Conservation (phyloP, 2,329 filamentous ascomycete genomes). For the Grosmannia serpens region DNA sequence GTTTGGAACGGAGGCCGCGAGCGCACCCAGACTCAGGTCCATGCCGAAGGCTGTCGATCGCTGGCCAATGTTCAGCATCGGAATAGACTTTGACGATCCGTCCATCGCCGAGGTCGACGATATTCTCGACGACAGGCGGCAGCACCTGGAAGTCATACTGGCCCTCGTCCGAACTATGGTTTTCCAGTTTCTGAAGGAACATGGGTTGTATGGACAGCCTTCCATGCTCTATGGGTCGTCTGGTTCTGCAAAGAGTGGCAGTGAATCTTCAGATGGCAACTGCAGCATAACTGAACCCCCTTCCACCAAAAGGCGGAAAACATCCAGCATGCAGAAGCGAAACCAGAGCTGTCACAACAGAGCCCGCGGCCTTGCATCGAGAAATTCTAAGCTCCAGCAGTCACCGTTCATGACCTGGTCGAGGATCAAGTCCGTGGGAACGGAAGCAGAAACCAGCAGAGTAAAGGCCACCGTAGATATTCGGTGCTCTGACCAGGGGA, state of each 20-base stretch:
- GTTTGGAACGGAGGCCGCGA: slow-evolving; percentile 46
- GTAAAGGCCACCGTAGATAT: no score
- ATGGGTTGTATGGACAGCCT: slow-evolving; percentile 29
- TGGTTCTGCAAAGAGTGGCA: not conserved
- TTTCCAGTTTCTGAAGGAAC: slow-evolving; percentile 61
- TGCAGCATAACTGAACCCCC: not conserved
- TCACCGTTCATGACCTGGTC: slow-evolving; percentile 6
- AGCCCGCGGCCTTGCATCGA: not conserved
- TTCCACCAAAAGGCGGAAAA: not conserved
- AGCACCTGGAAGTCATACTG: slow-evolving; percentile 41
- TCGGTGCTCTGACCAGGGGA: no score
- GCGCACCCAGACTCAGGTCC: no score
- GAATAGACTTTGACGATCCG: slow-evolving; percentile 35
- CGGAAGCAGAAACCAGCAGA: not conserved
- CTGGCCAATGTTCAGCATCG: slow-evolving; percentile 85
- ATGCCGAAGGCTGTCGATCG: slow-evolving; percentile 59
- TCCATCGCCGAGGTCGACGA: slow-evolving; percentile 21
- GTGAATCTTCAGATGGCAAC: no score
- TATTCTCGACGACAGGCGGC: slow-evolving; percentile 33
- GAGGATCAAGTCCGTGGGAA: not conserved
- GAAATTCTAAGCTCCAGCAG: not conserved
- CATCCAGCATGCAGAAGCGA: not conserved
- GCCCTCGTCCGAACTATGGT: slow-evolving; percentile 59
- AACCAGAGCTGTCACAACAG: no score
- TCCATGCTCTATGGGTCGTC: not conserved